Base-by-base conservation (phyloP, 192 early-diverging fungal species). In the Rhizophagus prolifer region DNA sequence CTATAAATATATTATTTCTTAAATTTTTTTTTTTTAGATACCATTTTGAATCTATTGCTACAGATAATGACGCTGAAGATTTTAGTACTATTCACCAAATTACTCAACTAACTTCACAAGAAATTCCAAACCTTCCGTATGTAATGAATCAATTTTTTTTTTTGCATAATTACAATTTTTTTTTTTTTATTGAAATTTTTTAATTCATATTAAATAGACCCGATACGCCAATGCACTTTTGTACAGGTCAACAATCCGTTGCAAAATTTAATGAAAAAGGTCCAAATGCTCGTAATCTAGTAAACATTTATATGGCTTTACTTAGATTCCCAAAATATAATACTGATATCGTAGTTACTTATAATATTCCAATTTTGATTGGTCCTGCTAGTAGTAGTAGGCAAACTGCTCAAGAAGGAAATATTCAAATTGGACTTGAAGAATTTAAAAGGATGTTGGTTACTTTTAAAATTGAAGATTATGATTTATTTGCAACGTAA, bases 41-140 rank as follows among this genome's bases (percentile, higher is more conserved):
- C 78, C 95, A 97, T 80, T 97, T 93, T 80, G 80, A 82, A 23
- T 89, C 96, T 65, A 78, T 97, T 30, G 93, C 92, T 9, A 86
- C 87, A 14, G 87, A 91, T 79, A 97, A 97, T 76, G 88, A 94
- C 34, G 90, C 94, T 6, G 82, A 88, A 60, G 38, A 63, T n/a
- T 65, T 80, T 13, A 83, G 87, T 47, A 76, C 81, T 12, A 66
- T 84, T 30, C 83, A 84, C 34, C 78, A 79, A 65, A 85, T 83
- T 28, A 84, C 85, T 5, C 50, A 79, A 16, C 64, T 88, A 7
- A 74, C 72, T 30, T 80, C 81, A n/a, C 70, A 79, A 5, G 84
- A 81, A 59, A 67, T 82, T 21, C 90, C 90, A 13, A 54, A 67
- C n/a, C 75, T 91, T 61, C 86, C 88, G 89, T 90, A 87, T 86